Base-by-base conservation (phyloP, 768 basidiomycete genomes). In the Auriscalpium microsporum region DNA sequence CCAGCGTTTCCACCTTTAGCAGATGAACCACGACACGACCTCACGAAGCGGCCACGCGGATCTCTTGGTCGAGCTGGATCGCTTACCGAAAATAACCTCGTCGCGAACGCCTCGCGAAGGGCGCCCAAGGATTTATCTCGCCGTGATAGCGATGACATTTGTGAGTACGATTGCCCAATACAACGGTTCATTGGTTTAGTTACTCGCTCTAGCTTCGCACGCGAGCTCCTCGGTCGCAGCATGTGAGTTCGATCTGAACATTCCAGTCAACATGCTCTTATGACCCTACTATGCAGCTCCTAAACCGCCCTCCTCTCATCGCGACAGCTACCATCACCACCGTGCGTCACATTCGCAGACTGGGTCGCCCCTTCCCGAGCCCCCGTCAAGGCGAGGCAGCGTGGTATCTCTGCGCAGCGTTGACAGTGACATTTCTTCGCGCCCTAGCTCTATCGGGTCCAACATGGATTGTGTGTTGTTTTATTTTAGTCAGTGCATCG, bases 251-350 rank as follows among this genome's bases (percentile, higher is more conserved):
- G 21, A 45, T 50, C 19, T 35, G 13, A 17, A 21, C 8, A 8
- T 23, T 8, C 3, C 10, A 23, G 19, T 57, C 40, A 42, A 7
- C 17, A 9, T 5, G 40, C 13, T 42, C 48, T 54, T 47, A 59
- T 40, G 9, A 4, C 33, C 13, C 28, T 40, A 21, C 38, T 14
- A 42, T 21, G 8, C 34, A 52, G n/a, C 53, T 23, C 45, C 33
- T 35, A 47, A 50, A 19, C n/a, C 17, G 21, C 55, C 58, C 42
- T 21, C 36, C 19, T 55, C 61, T 16, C 54, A 52, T 36, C 49
- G 51, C 37, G 61, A 57, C 45, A 52, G 52, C n/a, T 62, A 60
- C 54, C 61, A 59, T 55, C 58, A 62, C n/a, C 61, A 62, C 17
- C 61, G 61, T 28, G 54, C 50, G 37, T 62, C 61, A 16, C 61